Base-by-base conservation (phyloP, 2,329 filamentous ascomycete species). In the Xylariales sp. region DNA sequence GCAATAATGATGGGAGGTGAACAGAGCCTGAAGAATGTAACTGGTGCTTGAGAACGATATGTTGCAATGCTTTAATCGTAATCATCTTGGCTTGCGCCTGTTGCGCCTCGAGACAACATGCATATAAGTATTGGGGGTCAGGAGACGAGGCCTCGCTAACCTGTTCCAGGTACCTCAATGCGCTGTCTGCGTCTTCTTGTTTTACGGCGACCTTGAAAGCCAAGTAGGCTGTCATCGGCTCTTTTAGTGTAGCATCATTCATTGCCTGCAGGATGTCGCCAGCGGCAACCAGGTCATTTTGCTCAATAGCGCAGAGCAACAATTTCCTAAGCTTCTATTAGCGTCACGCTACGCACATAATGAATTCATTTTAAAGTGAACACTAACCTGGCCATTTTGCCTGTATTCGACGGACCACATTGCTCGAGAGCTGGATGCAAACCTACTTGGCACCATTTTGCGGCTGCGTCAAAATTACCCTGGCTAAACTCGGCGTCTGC, bases 91-190 rank as follows among this genome's bases (percentile, higher is more conserved):
- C 87, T 0, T 89, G 88, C 0, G 82, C 81, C 69, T 88, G 83
- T 57, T 94, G 89, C 2, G 93, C 91, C 77, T 97, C 93, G 34
- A 93, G 81, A 28, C 93, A 87, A 73, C 94, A 97, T 0, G 93
- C 92, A 71, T 94, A 93, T 0, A 97, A 82, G 50, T 93, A 87
- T 14, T 89, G 88, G 23, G 83, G 82, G 41, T 90, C 86, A 28
- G 85, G 83, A 0, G 81, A 77, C 0, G 84, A 82, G 6, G 82
- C 77, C n/a, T 83, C 83, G 63, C 84, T 85, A 32, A 97, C 81
- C 1, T 80, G 77, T 32, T 88, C 81, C 2, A 97, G 84, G 74
- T 90, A 93, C 53, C 89, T 84, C 23, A 82, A 78, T n/a, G 90
- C 90, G 76, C 85, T 75, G 0, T 87, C 84, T 45, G 80, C 76